Evolutionary conservation across 1,284 basidiomycete genomes (phyloP).

Genomic region (Afroboletus lepidellus): DNA sequence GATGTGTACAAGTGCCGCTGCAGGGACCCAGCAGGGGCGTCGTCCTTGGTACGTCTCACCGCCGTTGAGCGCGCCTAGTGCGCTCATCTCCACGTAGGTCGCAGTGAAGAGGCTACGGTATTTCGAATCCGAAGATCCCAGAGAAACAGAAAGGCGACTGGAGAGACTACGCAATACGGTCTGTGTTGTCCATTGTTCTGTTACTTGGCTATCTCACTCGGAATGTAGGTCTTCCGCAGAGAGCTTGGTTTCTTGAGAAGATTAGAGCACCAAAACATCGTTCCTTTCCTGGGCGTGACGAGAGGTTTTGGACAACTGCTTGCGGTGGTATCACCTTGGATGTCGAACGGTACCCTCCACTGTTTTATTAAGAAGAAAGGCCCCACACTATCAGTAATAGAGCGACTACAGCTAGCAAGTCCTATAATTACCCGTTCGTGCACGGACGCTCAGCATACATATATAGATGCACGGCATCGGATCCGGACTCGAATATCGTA

Average conservation of each 20-base stretch:
- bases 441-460: neutral
- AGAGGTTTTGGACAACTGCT: neutral
- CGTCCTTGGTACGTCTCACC: neutral
- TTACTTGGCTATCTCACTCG: neutral
- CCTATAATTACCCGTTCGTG: neutral
- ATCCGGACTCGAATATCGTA: constrained; percentile 8
- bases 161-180: neutral
- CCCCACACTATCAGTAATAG: neutral
- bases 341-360: constrained; percentile 3
- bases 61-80: neutral
- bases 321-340: neutral
- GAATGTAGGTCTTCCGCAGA: neutral
- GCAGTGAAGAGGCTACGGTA: constrained; percentile 6
- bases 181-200: neutral
- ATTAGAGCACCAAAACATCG: constrained; percentile 8
- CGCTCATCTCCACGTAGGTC: neutral
- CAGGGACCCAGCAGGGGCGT: neutral
- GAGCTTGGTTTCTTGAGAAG: constrained; percentile 10
- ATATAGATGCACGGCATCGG: neutral
- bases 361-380: neutral
- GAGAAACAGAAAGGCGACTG: neutral
- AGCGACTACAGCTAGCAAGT: neutral
- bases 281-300: neutral
- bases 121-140: neutral
- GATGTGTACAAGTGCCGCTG: constrained; percentile 6